Conservation (phyloP, 805 yeast species). For the Kluyveromyces aestuarii region DNA sequence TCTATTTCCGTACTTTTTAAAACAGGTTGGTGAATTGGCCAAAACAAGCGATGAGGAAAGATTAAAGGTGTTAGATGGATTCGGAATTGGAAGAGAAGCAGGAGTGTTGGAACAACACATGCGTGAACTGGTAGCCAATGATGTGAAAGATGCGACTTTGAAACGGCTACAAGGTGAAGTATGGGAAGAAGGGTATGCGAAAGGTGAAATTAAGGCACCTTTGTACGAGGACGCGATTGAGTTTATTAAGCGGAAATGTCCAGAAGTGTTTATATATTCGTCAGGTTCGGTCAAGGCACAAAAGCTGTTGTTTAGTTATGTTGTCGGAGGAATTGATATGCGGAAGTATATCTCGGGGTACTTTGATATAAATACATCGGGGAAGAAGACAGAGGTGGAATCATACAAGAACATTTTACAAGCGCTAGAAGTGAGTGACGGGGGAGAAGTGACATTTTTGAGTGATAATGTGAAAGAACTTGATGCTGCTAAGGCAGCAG, state of each 20-base stretch:
- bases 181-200: constrained; percentile 72
- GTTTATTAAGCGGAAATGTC: constrained; percentile 37
- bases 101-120: constrained; percentile 39
- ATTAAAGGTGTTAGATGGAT: constrained; percentile 18
- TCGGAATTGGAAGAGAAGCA: constrained; percentile 20
- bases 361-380: constrained; percentile 80
- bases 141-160: constrained; percentile 67
- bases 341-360: constrained; percentile 51
- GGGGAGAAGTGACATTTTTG: constrained; percentile 44
- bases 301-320: constrained; percentile 62
- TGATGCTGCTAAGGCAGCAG: constrained; percentile 61
- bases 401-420: constrained; percentile 53
- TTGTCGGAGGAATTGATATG: constrained; percentile 42
- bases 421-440: constrained; percentile 26
- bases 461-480: constrained; percentile 79
- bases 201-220: constrained; percentile 73
- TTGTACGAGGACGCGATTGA: constrained; percentile 63
- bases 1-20: constrained; percentile 66
- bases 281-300: constrained; percentile 89
- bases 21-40: constrained; percentile 37
- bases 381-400: constrained; percentile 47
- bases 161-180: constrained; percentile 76
- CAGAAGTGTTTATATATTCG: constrained; percentile 63
- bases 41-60: constrained; percentile 13
- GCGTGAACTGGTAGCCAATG: constrained; percentile 46